Base-by-base conservation (phyloP, 805 yeast genomes). In the Pichia kluyveri region DNA sequence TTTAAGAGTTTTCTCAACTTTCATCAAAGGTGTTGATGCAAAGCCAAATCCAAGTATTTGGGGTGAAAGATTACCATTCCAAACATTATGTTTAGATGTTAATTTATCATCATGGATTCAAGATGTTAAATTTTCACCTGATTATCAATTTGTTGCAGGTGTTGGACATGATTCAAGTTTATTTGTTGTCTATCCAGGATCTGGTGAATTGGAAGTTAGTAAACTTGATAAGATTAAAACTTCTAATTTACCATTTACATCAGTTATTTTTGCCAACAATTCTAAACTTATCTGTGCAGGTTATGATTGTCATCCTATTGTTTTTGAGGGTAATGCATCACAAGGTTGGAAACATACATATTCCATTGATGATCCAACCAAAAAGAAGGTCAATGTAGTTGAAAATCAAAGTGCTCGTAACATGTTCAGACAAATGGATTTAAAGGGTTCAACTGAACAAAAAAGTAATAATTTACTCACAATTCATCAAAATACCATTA, bases 11-110 rank as follows among this genome's bases (percentile, higher is more conserved):
- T 88, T 90, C 56, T 83, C 95, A 15, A 87, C 95, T 9, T 93
- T 74, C 65, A 74, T 93, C 63, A 93, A 93, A 70, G 88, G 93
- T 7, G 75, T 91, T 54, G 99, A 93, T 61, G 69, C 76, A 39
- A 86, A 86, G 59, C 96, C 96, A 1, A 79, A 71, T 28, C 78
- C 93, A 3, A 71, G 91, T 0, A 80, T 79, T 26, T 93, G 99
- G 98, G 99, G 98, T 48, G 84, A 86, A 51, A 83, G 91, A 62
- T 78, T 93, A 64, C 99, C 99, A 30, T 93, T 93, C 74, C 90
- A 85, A 67, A 88, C 96, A 1, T 67, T 88, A 51, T 83, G 90
- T 65, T 95, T 96, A 27, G 96, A 89, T 63, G 80, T 72, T 62
- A 72, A 79, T 56, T 66, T 69, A 51, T 89, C 89, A 40, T 85